A percentile compares a stretch with the other conserved stretches of the same genome.
Conservation (phyloP, 176 grass and related monocot species). For the Oryza meridionalis region DNA sequence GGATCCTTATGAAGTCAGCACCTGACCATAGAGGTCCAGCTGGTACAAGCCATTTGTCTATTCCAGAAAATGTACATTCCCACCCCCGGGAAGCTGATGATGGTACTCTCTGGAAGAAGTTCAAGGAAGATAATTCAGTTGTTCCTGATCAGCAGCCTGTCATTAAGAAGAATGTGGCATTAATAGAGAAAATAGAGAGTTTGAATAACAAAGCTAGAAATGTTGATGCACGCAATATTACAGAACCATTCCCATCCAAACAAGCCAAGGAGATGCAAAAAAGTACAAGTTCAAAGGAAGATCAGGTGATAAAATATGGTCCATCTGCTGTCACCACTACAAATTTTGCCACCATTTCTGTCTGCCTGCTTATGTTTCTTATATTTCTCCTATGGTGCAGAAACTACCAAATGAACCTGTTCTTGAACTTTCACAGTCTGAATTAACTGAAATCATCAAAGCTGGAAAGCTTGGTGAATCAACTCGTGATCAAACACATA, state of each 20-base stretch:
- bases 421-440: conserved; percentile 40
- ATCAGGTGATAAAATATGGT: conserved; percentile 44
- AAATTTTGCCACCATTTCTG: conserved; percentile 34
- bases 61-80: conserved; percentile 39
- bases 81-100: conserved; percentile 43
- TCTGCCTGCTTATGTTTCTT: conserved; percentile 27
- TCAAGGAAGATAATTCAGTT: conserved; percentile 44
- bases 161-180: conserved; percentile 69
- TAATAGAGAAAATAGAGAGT: conserved; percentile 93
- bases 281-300: conserved; percentile 35
- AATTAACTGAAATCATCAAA: conserved; percentile 43
- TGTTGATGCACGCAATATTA: conserved; percentile 52
- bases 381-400: conserved; percentile 32
- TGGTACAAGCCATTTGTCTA: conserved; percentile 22
- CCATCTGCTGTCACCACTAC: conserved; percentile 21
- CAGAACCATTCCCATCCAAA: conserved; percentile 46
- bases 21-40: conserved; percentile 45
- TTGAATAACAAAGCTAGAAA: conserved; percentile 87
- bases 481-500: conserved; percentile 40
- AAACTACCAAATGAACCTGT: conserved; percentile 6
- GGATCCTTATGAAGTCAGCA: conserved; percentile 33
- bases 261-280: conserved; percentile 52
- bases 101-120: conserved; percentile 46
- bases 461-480: conserved; percentile 41
- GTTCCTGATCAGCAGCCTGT: conserved; percentile 51